phyloP scores from a whole-genome alignment of 1,284 basidiomycete species.

The Cryptococcus sp. region DNA sequence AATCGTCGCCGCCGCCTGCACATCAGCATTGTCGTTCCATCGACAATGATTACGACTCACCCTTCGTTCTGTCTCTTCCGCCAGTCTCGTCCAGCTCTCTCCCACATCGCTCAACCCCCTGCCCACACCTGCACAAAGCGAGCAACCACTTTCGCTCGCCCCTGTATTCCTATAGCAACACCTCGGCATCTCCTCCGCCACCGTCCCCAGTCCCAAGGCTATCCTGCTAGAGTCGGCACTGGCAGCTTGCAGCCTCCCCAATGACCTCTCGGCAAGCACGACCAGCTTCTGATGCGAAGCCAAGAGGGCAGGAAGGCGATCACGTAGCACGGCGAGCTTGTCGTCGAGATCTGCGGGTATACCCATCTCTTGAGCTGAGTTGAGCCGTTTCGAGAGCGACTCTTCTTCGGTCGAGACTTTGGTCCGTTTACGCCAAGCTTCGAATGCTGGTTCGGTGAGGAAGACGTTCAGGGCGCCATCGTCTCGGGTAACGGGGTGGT shows the following conservation, averaged over 20 bases:
- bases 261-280: slow-evolving; percentile 71
- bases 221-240: slow-evolving; percentile 74
- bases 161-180: slow-evolving; percentile 49
- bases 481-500: slow-evolving; percentile 81
- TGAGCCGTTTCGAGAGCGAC: slow-evolving; percentile 69
- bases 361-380: slow-evolving; percentile 78
- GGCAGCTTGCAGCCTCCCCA: slow-evolving; percentile 78
- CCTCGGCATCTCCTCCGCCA: slow-evolving; percentile 55
- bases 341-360: slow-evolving; percentile 87
- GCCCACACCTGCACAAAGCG: slow-evolving; percentile 72
- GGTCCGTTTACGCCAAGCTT: slow-evolving; percentile 68
- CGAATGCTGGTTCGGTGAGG: slow-evolving; percentile 71
- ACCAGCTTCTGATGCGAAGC: slow-evolving; percentile 82
- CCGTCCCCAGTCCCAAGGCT: slow-evolving; percentile 71
- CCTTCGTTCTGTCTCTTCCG: slow-evolving; percentile 69
- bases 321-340: slow-evolving; percentile 68
- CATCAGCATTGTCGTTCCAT: background rate
- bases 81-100: slow-evolving; percentile 63
- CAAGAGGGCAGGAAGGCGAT: slow-evolving; percentile 65
- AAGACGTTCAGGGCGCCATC: slow-evolving; percentile 78
- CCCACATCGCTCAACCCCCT: slow-evolving; percentile 64
- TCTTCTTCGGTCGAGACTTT: slow-evolving; percentile 73
- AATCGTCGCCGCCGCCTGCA: slow-evolving; percentile 15
- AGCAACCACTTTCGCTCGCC: slow-evolving; percentile 54
- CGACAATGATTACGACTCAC: slow-evolving; percentile 50